Evolutionary conservation across 345 rosid genomes (phyloP), one percentile per base, ranked within the genome.

Genomic region (Crucihimalaya himalaica): DNA sequence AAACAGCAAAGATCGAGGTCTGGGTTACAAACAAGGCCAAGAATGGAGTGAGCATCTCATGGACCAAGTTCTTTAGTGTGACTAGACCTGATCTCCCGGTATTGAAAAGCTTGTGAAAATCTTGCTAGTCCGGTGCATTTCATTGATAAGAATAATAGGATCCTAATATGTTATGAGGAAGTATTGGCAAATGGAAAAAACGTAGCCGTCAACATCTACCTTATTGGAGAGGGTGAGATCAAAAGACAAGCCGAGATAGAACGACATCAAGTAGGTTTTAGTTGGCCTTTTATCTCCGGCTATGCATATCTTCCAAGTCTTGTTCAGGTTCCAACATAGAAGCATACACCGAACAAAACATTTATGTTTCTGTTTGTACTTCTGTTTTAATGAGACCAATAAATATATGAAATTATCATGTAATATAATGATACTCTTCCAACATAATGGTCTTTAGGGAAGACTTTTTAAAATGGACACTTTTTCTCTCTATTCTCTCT

Each of bases 221-320:
- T 63, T 42, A 31, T 72, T 32, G 56, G 46, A 72, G 64, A 72
- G 3, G 56, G 47, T 42, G 64, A 43, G 56, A 32, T 54, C 5
- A 43, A 3, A 34, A 72, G 50, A 43, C 27, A 31, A 63, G 63
- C 3, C 37, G 47, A 72, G 70, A 20, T 63, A 53, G 70, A 72
- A 4, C 19, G 46, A 43, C 47, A 63, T 54, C 48, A 2, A 32
- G 6, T 19, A 13, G 77, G 64, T 28, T 72, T 63, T 72, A 72
- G 77, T 16, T 72, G 77, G 77, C 70, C 64, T 54, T 53, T 14
- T 63, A 23, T 72, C 11, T 31, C 47, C 4, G 64, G 64, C 7
- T 72, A 72, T 63, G 64, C 48, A 6, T 72, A 54, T 53, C 47
- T 63, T 52, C 77, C 77, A 54, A 72, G 64, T 63, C 62, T 63